Evolutionary conservation across 352 stramenopile species (phyloP), one percentile per base, ranked within the genome.

Genomic region (Phytophthora sp.): DNA sequence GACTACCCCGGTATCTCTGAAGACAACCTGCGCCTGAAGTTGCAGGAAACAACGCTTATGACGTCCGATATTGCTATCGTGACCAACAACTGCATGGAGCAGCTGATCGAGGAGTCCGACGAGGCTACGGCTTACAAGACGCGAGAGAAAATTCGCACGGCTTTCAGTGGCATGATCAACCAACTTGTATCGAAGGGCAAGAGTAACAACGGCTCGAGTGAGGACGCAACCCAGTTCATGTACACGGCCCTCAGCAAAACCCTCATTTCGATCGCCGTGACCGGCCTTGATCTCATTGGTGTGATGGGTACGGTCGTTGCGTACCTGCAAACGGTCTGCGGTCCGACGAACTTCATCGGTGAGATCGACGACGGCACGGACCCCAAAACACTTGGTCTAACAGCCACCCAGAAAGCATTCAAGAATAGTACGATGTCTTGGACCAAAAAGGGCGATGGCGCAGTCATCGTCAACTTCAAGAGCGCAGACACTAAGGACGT

Each of bases 251-350:
- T 76, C 3, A 65, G 82, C 49, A 75, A 82, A 20, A 71, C 71
- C 0, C 59, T 90, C 12, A 73, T 79, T 27, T 73, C 73, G 13
- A 73, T 90, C 35, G 71, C 82, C 7, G 77, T 76, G 20, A 68
- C 57, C 1, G 66, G 65, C 29, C 78, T 87, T n/a, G 82, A 90
- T 60, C 69, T 84, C 4, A 87, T 74, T 3, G 79, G 82, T 45
- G 57, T 88, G n/a, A 79, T 73, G 11, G 69, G 61, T 44, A 42
- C 86, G 46, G 58, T 77, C 0, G 76, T 71, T 24, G 73, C 81
- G 39, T 90, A 78, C 47, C 51, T 87, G 7, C 77, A 90, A 67
- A 76, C 69, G 11, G 76, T 90, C 36, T 90, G 82, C 50, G 79
- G 82, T 1, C 82, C 79, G 1, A 88, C 82, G 5, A 66, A 75